Evolutionary conservation across 768 basidiomycete genomes (phyloP).

Genomic region (Leccinum disarticulatum): DNA sequence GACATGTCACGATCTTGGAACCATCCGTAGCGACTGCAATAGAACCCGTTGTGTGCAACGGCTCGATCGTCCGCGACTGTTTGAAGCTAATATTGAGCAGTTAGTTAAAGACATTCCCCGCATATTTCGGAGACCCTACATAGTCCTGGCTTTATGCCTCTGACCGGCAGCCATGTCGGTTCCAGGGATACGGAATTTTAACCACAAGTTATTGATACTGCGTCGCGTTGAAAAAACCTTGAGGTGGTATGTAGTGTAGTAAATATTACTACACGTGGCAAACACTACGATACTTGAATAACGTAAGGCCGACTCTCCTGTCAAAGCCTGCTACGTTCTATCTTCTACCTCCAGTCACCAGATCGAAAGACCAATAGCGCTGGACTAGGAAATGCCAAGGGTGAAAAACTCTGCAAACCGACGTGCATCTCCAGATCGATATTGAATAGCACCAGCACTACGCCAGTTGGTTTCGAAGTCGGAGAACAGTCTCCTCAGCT

Average conservation of each 20-base stretch:
- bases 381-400: too few relatives aligned
- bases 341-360: background rate
- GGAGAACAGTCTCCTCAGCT: conserved; percentile 51
- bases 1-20: conserved; percentile 76
- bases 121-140: conserved; percentile 9
- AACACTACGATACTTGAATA: background rate
- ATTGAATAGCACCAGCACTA: background rate
- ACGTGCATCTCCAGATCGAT: conserved; percentile 1
- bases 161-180: conserved; percentile 21
- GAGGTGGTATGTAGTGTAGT: background rate
- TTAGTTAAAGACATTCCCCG: conserved; percentile 9
- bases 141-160: conserved; percentile 50
- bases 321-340: background rate
- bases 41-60: conserved; percentile 88
- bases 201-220: conserved; percentile 2
- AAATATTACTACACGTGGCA: background rate
- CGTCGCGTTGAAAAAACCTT: background rate
- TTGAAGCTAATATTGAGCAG: conserved; percentile 55
- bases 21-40: conserved; percentile 81
- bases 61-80: conserved; percentile 68
- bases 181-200: background rate
- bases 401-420: background rate
- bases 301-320: background rate
- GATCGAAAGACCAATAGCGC: background rate
- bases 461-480: conserved; percentile 30